Percentiles rank a stretch among this genome's conserved stretches.
phyloP scores from a whole-genome alignment of 2,329 filamentous ascomycete genomes.

The Ophidiomyces ophidiicola region DNA sequence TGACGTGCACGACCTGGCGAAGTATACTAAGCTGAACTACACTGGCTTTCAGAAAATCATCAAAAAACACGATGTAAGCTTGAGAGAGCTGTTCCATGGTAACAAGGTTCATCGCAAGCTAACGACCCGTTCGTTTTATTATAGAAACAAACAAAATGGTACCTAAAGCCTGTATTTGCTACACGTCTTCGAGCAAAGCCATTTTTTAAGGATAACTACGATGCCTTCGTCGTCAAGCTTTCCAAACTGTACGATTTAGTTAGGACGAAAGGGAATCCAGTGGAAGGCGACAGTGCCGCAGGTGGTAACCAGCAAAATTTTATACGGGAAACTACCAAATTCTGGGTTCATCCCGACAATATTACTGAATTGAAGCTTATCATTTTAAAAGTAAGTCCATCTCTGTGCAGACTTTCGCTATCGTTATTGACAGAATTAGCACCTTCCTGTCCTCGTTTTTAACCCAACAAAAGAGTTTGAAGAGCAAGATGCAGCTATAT shows the following conservation, averaged over 20 bases:
- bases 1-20: slow-evolving; percentile 93
- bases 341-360: slow-evolving; percentile 98
- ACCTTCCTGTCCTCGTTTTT: slow-evolving; percentile 92
- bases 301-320: slow-evolving; percentile 92
- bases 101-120: not conserved
- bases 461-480: slow-evolving; percentile 96
- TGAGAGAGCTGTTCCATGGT: not conserved
- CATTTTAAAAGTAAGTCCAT: slow-evolving; percentile 58
- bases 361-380: slow-evolving; percentile 97
- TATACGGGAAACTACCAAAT: slow-evolving; percentile 93
- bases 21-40: slow-evolving; percentile 97
- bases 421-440: slow-evolving; percentile 32
- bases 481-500: slow-evolving; percentile 79
- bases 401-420: not conserved
- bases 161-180: slow-evolving; percentile 90
- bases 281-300: slow-evolving; percentile 81
- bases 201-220: slow-evolving; percentile 98
- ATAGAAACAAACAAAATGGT: slow-evolving; percentile 87
- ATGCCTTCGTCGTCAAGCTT: slow-evolving; percentile 85
- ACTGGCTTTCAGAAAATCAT: slow-evolving; percentile 99
- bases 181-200: slow-evolving; percentile 88
- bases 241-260: slow-evolving; percentile 93
- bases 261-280: slow-evolving; percentile 79
- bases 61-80: slow-evolving; percentile 90
- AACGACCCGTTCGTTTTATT: slow-evolving; percentile 10